Base-by-base conservation (phyloP, 257 asterid species). In the Petunia secreta region DNA sequence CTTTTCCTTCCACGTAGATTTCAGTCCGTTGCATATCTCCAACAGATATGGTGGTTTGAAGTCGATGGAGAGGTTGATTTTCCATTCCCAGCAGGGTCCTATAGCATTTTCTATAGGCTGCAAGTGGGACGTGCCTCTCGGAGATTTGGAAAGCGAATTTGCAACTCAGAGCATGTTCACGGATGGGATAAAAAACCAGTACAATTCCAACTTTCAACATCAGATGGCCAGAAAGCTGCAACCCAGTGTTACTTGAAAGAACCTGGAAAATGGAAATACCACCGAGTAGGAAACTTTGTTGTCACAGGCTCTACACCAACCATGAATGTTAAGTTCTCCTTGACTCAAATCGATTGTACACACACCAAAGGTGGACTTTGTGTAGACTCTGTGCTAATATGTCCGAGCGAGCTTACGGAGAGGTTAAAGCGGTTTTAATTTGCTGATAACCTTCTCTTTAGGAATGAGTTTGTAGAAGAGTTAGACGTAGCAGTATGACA, bases 31-130 rank as follows among this genome's bases (percentile, higher is more conserved):
- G 95, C 98, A 5, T 95, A 93, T 85, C 98, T 95, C 85, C 98
- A 93, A 84, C 99, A 95, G 85, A 95, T 87, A 75, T 93, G 99
- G 98, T 95, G 98, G 99, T 87, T 95, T 54, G 97, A 95, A 87
- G 93, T 88, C 1, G 91, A 88, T 16, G 99, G 99, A 25, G 97
- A 92, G 79, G 86, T 95, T 0, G 97, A 93, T 63, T 95, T 95
- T 85, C 99, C 97, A 2, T 91, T 95, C n/a, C 93, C 97, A 1
- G 86, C 93, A 3, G 99, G 97, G 6, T 83, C 93, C 1, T 95
- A 95, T 82, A 92, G 97, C 84, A 87, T 95, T 52, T 89, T 89
- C 52, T 95, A 93, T 89, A 77, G 98, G 82, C 83, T 93, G 74
- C 99, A 93, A 54, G 63, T 95, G 77, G 99, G 99, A 0, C 93